phyloP scores from a whole-genome alignment of 73 alveolate genomes.

The Paramecium bursaria region DNA sequence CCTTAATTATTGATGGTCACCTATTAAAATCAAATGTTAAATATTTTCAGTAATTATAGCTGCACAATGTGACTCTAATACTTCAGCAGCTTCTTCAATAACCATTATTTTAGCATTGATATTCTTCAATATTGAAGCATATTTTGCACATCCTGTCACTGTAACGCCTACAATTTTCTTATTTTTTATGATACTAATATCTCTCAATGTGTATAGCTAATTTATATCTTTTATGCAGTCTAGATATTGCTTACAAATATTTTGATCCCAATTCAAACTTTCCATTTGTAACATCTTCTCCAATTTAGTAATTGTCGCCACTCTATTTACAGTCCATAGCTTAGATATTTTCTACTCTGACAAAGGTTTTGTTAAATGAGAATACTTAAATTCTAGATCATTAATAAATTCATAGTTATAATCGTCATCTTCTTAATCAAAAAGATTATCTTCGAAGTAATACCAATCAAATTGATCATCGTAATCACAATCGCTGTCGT shows the following conservation, averaged over 20 bases:
- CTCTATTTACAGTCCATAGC: no score
- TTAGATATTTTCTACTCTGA: no score
- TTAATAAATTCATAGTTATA: no score
- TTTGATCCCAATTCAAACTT: no score
- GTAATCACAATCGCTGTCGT: no score
- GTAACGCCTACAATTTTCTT: conserved; percentile 88
- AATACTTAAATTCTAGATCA: no score
- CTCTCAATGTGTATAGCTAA: background rate
- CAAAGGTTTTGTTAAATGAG: no score
- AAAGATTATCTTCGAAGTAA: no score
- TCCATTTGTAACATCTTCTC: no score
- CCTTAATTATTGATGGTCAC: conserved; percentile 90
- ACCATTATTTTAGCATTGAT: conserved; percentile 80
- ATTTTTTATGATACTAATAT: background rate
- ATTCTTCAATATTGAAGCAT: conserved; percentile 75
- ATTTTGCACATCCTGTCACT: conserved; percentile 89
- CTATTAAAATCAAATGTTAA: conserved; percentile 84
- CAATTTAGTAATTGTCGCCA: no score
- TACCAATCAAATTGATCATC: no score
- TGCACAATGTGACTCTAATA: conserved; percentile 84
- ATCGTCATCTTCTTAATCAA: no score
- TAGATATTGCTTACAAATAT: background rate
- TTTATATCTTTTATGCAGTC: background rate
- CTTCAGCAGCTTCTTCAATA: conserved; percentile 96
- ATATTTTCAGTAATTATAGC: conserved; percentile 76